Percentiles rank a stretch among this genome's conserved stretches.
Evolutionary conservation across 1,139 yeast genomes (phyloP).

Genomic region (Blastobotrys ciferrii): DNA sequence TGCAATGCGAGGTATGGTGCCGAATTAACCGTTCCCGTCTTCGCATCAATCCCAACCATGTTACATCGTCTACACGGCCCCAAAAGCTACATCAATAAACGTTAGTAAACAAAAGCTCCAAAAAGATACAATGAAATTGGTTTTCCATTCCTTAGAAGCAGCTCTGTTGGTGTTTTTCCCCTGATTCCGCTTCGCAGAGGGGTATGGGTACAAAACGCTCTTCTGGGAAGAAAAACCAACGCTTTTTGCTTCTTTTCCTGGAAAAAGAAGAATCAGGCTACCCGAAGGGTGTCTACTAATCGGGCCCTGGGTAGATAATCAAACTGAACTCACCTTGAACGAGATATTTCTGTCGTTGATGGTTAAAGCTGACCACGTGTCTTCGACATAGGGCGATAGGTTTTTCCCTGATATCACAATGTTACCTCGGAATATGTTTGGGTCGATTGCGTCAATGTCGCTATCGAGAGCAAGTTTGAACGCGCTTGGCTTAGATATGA

Average conservation of each 20-base stretch:
- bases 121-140: constrained; percentile 18
- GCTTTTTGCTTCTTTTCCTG: no score
- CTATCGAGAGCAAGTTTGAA: constrained; percentile 25
- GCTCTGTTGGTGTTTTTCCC: neutral
- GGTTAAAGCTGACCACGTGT: constrained; percentile 33
- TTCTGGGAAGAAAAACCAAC: no score
- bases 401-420: constrained; percentile 33
- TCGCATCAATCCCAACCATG: constrained; percentile 41
- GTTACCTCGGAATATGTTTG: constrained; percentile 41
- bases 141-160: neutral
- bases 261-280: no score
- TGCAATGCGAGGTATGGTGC: constrained; percentile 34
- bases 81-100: constrained; percentile 18
- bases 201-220: no score
- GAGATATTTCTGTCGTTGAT: constrained; percentile 15
- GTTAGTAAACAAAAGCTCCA: neutral
- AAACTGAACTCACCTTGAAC: constrained; percentile 20
- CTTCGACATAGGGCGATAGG: constrained; percentile 38
- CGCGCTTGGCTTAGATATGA: constrained; percentile 37
- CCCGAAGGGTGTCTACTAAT: no score
- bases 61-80: constrained; percentile 43
- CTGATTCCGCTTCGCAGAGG: no score
- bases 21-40: constrained; percentile 41
- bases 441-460: constrained; percentile 14
- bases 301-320: no score